Evolutionary conservation across 257 asterid species (phyloP).

Genomic region (Nicotiana sylvestris): DNA sequence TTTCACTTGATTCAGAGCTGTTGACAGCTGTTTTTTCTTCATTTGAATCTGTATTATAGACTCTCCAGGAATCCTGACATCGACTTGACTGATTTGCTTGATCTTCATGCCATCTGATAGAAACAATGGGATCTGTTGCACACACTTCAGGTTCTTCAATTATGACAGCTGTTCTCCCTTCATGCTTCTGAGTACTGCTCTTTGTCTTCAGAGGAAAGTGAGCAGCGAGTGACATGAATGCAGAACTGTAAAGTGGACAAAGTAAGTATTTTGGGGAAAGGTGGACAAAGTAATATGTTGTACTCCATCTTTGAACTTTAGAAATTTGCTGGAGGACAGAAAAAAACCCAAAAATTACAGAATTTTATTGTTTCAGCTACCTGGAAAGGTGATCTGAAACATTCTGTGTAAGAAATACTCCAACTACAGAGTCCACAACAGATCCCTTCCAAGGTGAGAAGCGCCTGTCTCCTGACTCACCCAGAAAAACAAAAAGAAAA

Average conservation of each 20-base stretch:
- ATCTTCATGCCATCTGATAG: constrained; percentile 36
- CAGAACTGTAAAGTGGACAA: constrained; percentile 40
- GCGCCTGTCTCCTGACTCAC: constrained; percentile 46
- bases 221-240: constrained; percentile 52
- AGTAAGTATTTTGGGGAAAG: not conserved
- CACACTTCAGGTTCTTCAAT: constrained; percentile 42
- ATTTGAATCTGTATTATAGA: constrained; percentile 27
- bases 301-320: not conserved
- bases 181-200: constrained; percentile 30
- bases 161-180: constrained; percentile 26
- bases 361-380: constrained; percentile 22
- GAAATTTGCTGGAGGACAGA: constrained; percentile 4
- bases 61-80: constrained; percentile 30
- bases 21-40: constrained; percentile 29
- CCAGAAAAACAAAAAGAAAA: not conserved
- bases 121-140: constrained; percentile 38
- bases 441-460: constrained; percentile 60
- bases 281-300: not conserved
- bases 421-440: constrained; percentile 50
- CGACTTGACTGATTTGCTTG: constrained; percentile 26
- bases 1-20: constrained; percentile 21
- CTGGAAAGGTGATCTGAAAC: constrained; percentile 59
- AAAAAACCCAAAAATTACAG: not conserved
- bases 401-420: constrained; percentile 55
- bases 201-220: constrained; percentile 37